Base-by-base conservation (phyloP, 176 grass and related monocot genomes). In the Avena insularis region DNA sequence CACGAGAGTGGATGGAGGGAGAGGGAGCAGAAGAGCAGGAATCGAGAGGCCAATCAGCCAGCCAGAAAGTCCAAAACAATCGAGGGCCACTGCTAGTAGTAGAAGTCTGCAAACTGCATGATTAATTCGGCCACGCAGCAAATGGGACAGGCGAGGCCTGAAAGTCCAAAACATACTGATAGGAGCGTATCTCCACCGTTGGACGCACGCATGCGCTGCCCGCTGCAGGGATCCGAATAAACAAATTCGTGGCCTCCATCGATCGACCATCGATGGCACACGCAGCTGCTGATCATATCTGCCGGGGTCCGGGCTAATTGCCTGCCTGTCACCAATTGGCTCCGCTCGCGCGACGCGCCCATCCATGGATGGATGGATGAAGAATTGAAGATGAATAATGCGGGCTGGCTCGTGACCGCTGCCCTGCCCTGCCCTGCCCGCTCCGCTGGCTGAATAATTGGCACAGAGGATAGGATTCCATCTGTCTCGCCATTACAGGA, bases 381-480 rank as follows among this genome's bases (percentile, higher is more conserved):
- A 25, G 25, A 25, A 25, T 25, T 25, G 25, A 25, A 25, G 25
- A 25, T 25, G 83, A 91, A 83, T 91, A 87, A 90, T 90, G 83
- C 83, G 13, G 3, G 33, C 33, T 35, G 25, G 65, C 80, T 77
- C 88, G 83, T 89, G 88, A 67, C 77, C n/a, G 75, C 71, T 75
- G 43, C 71, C 27, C 64, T 23, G 58, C 20, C 57, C 57, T 45
- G 43, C 45, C 45, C 45, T 48, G 46, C 79, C 56, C 61, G 61
- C 40, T 43, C 40, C 72, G 56, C 82, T 71, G 83, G 60, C 84
- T 87, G 90, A 85, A 88, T 88, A 78, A 85, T 82, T 88, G 62
- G 45, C 82, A 62, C 69, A 86, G 78, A 78, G 82, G 78, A 82
- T 91, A 82, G 90, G 90, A 82, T 91, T 88, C 86, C 86, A 91